Evolutionary conservation across 2,329 filamentous ascomycete species (phyloP), one percentile per base, ranked within the genome.

Genomic region (Colletotrichum liriopes): DNA sequence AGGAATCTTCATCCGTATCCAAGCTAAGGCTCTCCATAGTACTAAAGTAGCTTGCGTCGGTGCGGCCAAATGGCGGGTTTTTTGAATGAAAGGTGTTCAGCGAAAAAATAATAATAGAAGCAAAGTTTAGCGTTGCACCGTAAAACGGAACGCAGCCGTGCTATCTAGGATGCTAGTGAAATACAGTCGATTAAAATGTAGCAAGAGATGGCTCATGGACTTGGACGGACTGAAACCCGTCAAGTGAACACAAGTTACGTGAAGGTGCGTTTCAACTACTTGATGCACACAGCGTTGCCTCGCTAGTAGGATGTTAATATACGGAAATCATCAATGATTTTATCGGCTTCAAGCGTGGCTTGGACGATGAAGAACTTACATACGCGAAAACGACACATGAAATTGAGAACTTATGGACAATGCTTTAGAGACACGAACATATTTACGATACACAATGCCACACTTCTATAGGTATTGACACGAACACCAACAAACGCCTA

Each of bases 401-500:
- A 32, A 52, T 55, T 37, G 37, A 29, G 32, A 37, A 20, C 20
- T 58, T n/a, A 56, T 51, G 64, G 26, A 52, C 35, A 16, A 64
- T 32, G 59, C 41, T 32, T 35, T 23, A 35, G 39, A 16, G 26
- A 11, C 20, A 41, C 65, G 26, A 59, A 18, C 55, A 54, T 9
- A 32, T 37, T 43, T 41, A 60, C 16, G 49, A n/a, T 35, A 58
- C 35, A 58, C 51, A 11, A 68, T 59, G 52, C 18, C 52, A 58
- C 26, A 59, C 37, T 35, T 59, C 58, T 58, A 69, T 47, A 72
- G 58, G 65, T 68, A 63, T 65, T 16, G 41, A 58, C 59, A 63
- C 47, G 51, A 72, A 69, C 59, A 59, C 68, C 68, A 37, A 58
- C 52, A 72, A 58, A 72, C 69, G 69, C 69, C 58, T 41, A 56